Evolutionary conservation across 805 yeast genomes (phyloP).

Genomic region (Spathaspora boniae): DNA sequence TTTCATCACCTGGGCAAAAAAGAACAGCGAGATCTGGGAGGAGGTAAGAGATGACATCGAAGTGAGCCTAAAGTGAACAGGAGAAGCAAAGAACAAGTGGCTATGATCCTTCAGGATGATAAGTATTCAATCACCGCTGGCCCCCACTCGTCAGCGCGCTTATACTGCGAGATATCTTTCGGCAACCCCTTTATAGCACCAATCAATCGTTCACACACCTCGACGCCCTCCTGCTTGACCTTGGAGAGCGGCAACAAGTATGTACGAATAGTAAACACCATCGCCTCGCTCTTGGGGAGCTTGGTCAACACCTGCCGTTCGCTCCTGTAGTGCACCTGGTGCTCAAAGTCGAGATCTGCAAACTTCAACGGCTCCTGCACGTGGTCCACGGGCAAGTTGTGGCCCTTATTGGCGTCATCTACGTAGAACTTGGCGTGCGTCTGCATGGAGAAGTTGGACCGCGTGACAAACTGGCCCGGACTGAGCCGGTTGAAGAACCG

Average conservation of each 20-base stretch:
- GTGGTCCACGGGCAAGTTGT: slow-evolving; percentile 25
- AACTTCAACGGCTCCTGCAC: slow-evolving; percentile 21
- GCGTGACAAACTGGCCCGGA: slow-evolving; percentile 37
- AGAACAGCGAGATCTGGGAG: slow-evolving; percentile 65
- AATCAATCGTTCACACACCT: slow-evolving; percentile 47
- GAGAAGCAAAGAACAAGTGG: neutral
- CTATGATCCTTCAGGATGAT: slow-evolving; percentile 6
- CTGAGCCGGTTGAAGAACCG: slow-evolving; percentile 32
- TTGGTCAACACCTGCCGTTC: slow-evolving; percentile 40
- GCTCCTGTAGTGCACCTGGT: slow-evolving; percentile 39
- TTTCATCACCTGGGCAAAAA: slow-evolving; percentile 62
- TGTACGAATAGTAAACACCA: slow-evolving; percentile 40
- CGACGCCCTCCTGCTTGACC: slow-evolving; percentile 28
- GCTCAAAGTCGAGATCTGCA: slow-evolving; percentile 34
- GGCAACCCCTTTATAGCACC: slow-evolving; percentile 67
- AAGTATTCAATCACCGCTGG: slow-evolving; percentile 48
- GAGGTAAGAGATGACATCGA: slow-evolving; percentile 48
- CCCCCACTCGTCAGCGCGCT: slow-evolving; percentile 66
- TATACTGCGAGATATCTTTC: slow-evolving; percentile 55
- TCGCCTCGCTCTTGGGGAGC: slow-evolving; percentile 36
- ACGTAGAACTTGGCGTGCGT: slow-evolving; percentile 33
- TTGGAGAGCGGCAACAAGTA: slow-evolving; percentile 35
- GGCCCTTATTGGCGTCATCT: slow-evolving; percentile 40
- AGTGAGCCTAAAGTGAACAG: slow-evolving; percentile 12
- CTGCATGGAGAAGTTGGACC: slow-evolving; percentile 41